Conservation (phyloP, 2,329 filamentous ascomycete species). For the Colletotrichum liaoningense region DNA sequence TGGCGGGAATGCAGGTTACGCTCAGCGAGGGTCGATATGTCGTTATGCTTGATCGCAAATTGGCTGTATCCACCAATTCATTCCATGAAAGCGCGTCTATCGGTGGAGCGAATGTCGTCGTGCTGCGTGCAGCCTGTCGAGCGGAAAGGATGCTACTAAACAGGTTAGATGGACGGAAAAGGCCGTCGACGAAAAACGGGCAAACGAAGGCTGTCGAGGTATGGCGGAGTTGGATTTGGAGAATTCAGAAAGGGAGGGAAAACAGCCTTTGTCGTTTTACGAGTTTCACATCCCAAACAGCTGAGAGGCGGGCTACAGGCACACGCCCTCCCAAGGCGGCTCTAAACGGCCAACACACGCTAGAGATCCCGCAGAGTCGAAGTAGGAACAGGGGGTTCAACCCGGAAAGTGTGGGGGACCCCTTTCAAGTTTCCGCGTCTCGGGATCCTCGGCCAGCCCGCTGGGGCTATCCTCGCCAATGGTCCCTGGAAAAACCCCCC, state of each 20-base stretch:
- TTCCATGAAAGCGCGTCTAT: conserved; percentile 19
- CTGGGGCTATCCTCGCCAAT: conserved; percentile 15
- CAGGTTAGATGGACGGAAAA: conserved; percentile 2
- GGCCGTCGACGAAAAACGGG: conserved; percentile 12
- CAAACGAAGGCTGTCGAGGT: conserved; percentile 5
- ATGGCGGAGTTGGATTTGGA: background rate
- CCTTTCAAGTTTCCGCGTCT: conserved; percentile 13
- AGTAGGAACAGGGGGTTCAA: conserved; percentile 13
- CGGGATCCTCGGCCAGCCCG: conserved; percentile 21
- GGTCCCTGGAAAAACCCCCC: conserved; percentile 17
- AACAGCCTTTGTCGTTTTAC: conserved; percentile 30
- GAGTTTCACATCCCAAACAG: conserved; percentile 37
- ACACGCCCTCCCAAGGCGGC: conserved; percentile 9
- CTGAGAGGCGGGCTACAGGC: conserved; percentile 24
- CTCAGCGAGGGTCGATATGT: conserved; percentile 4
- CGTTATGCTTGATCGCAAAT: conserved; percentile 15
- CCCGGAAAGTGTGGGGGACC: conserved; percentile 17
- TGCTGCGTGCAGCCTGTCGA: conserved; percentile 20
- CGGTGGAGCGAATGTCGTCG: conserved; percentile 2
- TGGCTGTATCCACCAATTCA: conserved; percentile 21
- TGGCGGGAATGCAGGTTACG: conserved; percentile 6
- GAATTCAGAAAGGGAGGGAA: conserved; percentile 4
- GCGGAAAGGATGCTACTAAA: conserved; percentile 9
- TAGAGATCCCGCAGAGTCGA: conserved; percentile 14
- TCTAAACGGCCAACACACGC: conserved; percentile 17